Evolutionary conservation across 257 asterid genomes (phyloP).

Genomic region (Jacaranda copaia): DNA sequence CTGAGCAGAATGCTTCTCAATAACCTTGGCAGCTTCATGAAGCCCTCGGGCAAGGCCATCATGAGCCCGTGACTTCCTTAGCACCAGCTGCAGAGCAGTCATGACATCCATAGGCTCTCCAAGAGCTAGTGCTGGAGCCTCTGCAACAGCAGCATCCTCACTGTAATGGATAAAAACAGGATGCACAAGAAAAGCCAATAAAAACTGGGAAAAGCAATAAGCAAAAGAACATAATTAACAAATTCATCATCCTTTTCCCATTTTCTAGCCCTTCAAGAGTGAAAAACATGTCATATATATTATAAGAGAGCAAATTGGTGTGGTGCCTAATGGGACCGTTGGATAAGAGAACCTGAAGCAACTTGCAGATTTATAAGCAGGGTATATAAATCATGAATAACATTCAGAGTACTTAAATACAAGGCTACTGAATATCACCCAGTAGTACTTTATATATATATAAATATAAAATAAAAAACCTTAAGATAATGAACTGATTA

Average conservation of each 20-base stretch:
- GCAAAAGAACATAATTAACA: background rate
- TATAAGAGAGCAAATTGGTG: background rate
- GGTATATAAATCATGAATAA: background rate
- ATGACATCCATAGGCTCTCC: constrained; percentile 74
- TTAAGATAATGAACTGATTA: background rate
- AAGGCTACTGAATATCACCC: background rate
- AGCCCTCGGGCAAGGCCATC: constrained; percentile 74
- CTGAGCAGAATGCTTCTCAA: constrained; percentile 76
- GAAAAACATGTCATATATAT: background rate
- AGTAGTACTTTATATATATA: background rate
- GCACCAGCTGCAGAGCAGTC: constrained; percentile 68
- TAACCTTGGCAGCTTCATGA: constrained; percentile 71
- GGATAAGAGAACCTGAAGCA: background rate
- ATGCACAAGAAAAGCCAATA: background rate
- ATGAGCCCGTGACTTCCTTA: constrained; percentile 74
- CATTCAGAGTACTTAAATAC: background rate
- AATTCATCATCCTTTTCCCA: background rate
- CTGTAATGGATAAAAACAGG: constrained; percentile 24
- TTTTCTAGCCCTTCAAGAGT: background rate
- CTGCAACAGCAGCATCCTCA: constrained; percentile 53
- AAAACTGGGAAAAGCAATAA: background rate
- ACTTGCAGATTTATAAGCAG: background rate
- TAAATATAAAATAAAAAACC: background rate
- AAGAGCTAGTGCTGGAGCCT: constrained; percentile 53
- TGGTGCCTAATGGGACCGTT: background rate